Evolutionary conservation across 1,284 basidiomycete genomes (phyloP), one percentile per base, ranked within the genome.

Genomic region (Rhodotorula sp.): DNA sequence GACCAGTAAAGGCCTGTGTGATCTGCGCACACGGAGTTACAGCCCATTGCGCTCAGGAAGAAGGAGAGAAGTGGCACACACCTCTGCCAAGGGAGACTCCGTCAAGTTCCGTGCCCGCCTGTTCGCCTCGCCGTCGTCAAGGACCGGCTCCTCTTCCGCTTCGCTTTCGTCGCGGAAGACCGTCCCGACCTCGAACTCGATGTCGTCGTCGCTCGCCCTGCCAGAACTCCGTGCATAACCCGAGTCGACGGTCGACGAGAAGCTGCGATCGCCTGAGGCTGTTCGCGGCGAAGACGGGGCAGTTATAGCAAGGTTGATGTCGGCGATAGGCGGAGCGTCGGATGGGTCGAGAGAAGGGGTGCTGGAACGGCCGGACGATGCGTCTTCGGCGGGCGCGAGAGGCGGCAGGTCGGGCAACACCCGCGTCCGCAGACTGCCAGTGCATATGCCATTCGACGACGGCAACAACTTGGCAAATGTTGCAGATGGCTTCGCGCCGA

Each of bases 1-100:
- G 63, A n/a, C 68, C 65, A 7, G 71, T 72, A 56, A 69, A 72
- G 8, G 71, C 71, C 67, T 72, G 65, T 2, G 71, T 72, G 55
- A 72, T 62, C 71, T 72, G 54, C 10, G 9, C 7, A 3, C 24
- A 18, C 22, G 4, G 24, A 26, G 4, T 4, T 31, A 8, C 15
- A 6, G 47, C 11, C 37, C 26, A 5, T 0, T 18, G 2, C 15
- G 26, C 4, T 4, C 22, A 7, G 3, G 30, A 28, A 1, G 4
- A 2, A 8, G 4, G 28, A n/a, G 26, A 6, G 44, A 10, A 53
- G 5, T 3, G 30, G 18, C 9, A 59, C 66, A 15, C 22, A 73
- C 71, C 50, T 73, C 71, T 2, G 71, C 71, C 24, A 73, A 22
- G 4, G 71, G 71, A 9, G 63, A 65, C 26, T 73, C 71, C 0